Evolutionary conservation across 257 asterid species (phyloP), one percentile per base, ranked within the genome.

Genomic region (Scutellaria galericulata): DNA sequence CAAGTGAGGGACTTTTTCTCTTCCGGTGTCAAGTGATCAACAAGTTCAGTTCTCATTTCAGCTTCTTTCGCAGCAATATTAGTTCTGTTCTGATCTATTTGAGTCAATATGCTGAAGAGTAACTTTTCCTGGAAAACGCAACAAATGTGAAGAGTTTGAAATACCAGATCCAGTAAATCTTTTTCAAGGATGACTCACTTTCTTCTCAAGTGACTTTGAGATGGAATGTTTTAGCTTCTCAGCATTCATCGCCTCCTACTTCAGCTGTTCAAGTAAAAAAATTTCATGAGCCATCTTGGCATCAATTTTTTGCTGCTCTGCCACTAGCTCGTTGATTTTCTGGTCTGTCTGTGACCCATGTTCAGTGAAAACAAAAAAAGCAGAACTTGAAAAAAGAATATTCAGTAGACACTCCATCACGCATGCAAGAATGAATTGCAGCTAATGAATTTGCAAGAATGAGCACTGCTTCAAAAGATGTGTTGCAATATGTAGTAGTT

Each of bases 31-130:
- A 95, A 84, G 89, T 95, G 97, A 84, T 95, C 97, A 77, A 95
- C 99, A 58, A 95, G 96, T 12, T 95, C 98, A 31, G 99, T 91
- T 56, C 92, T 90, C 99, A 88, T 89, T 81, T 95, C 99, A 78
- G 85, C 95, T 74, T 76, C 86, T 78, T 95, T 95, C 92, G 77
- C 81, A 46, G 90, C 77, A 73, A 95, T 86, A 80, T 86, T 95
- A 83, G 97, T 83, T 78, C 84, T 85, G 74, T 84, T 86, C 85
- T 90, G 99, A 50, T 88, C 99, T 68, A 92, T 86, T 80, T 95
- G 99, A 81, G 82, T 85, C 84, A 79, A 72, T 78, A 92, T 83
- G 80, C 86, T 95, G 82, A 86, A 66, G 51, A 92, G 93, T 71
- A 82, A 81, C 86, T 95, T 95, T 86, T 88, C 95, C 99, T 95